Base-by-base conservation (phyloP, 2,329 filamentous ascomycete genomes). In the Beauveria scarabaeidicola region DNA sequence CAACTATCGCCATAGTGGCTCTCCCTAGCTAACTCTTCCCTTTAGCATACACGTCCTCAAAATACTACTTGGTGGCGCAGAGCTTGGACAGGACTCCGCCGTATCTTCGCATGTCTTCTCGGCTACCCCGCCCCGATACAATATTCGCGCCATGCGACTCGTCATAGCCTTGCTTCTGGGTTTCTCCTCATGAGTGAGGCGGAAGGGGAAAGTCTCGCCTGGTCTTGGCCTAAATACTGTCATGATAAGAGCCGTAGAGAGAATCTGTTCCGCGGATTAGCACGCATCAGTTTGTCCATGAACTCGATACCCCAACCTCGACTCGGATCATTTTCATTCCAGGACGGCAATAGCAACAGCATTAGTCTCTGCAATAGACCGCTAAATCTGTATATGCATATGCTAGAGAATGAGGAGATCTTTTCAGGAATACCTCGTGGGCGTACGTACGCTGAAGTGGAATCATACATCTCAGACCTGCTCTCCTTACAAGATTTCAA, bases 281-380 rank as follows among this genome's bases (percentile, higher is more conserved):
- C 66, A 27, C 64, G 64, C 7, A 68, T 70, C 29, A 64, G 64
- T 10, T 58, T 70, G 19, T 66, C 64, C 13, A 64, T 70, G 40
- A 63, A 58, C 43, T 53, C 65, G 19, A 58, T 62, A 5, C 65
- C 67, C 32, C 70, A 15, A 29, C 21, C 21, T 5, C 38, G 52
- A 5, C 13, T 54, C 9, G 23, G 38, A 5, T n/a, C 52, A 2
- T 66, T 63, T 48, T 68, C 63, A 10, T 58, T 74, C 29, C 64
- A 72, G 60, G 10, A 10, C 29, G 21, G 7, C 7, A 54, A 40
- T 17, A 40, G 36, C 13, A 40, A 64, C 1, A 48, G 65, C 17
- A 48, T 75, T 27, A 46, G 32, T 17, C 65, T 75, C 7, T 61
- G 61, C 10, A 75, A 75, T 63, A 69, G 71, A 3, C 73, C 73